Evolutionary conservation across 106 monocot species (phyloP), one percentile per base, ranked within the genome.

Genomic region (Apostasia ramifera): DNA sequence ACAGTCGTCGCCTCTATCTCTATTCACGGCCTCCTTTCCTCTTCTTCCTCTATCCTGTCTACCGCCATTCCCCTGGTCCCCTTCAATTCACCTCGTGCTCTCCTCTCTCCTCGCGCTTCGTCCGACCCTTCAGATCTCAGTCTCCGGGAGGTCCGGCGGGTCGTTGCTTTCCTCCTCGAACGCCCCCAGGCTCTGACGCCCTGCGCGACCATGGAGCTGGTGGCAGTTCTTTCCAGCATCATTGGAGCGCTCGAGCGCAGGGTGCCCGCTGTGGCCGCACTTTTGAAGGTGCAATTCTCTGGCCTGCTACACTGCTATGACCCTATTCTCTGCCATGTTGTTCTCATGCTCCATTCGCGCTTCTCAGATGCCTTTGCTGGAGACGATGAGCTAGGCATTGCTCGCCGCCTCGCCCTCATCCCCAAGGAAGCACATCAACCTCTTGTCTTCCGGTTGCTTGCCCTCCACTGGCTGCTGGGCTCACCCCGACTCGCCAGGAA

Each of bases 231-330:
- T 44, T 64, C 66, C 44, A 69, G 75, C 40, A 80, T 97, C 49
- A 79, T 82, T 0, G 75, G 43, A 0, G 80, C 73, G 2, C 66
- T 89, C 71, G 92, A 86, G 69, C 66, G 57, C 41, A 76, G 71
- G 54, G 83, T 85, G 44, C 79, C 84, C 7, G 82, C 84, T 1
- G 76, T 88, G 4, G 83, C 88, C 41, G 81, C 93, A 11, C 78
- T 89, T 44, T 59, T 97, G 80, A 97, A 97, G 86, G 97, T 97
- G 80, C 88, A 89, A 73, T 92, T 97, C 81, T 89, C 82, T 70
- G 87, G 97, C 66, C 77, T 97, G 80, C 67, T 92, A 57, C 79
- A 79, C 73, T 84, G 86, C 57, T 89, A 84, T 73, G 79, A 89
- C 67, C 92, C 89, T 37, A 60, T 89, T 53, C 86, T 92, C 56